Evolutionary conservation across 169 alveolate genomes (phyloP).

Genomic region (Plasmodium blacklocki): DNA sequence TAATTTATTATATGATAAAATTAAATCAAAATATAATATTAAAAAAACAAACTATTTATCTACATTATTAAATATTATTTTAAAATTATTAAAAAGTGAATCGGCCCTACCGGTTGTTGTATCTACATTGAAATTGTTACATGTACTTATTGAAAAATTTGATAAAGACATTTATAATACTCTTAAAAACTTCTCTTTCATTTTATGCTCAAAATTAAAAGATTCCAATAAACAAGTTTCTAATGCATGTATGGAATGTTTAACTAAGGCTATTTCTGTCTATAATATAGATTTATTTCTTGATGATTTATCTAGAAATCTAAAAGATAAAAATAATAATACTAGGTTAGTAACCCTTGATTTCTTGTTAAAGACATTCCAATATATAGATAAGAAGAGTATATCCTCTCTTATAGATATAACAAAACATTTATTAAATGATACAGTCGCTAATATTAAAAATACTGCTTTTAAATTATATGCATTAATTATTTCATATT

Average conservation of each 20-base stretch:
- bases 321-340: slow-evolving; percentile 74
- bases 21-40: slow-evolving; percentile 42
- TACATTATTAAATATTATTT: slow-evolving; percentile 49
- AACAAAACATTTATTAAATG: slow-evolving; percentile 68
- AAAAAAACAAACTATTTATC: slow-evolving; percentile 50
- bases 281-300: slow-evolving; percentile 48
- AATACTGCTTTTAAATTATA: slow-evolving; percentile 40
- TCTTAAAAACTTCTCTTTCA: slow-evolving; percentile 27
- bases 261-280: slow-evolving; percentile 35
- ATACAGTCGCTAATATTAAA: slow-evolving; percentile 66
- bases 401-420: slow-evolving; percentile 23
- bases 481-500: slow-evolving; percentile 27
- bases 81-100: slow-evolving; percentile 55
- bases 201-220: slow-evolving; percentile 59
- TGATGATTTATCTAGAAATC: slow-evolving; percentile 64
- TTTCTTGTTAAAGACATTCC: slow-evolving; percentile 40
- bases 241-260: slow-evolving; percentile 75
- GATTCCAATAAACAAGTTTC: slow-evolving; percentile 76
- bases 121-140: slow-evolving; percentile 42
- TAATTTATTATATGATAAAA: slow-evolving; percentile 51
- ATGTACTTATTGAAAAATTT: slow-evolving; percentile 55
- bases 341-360: slow-evolving; percentile 59
- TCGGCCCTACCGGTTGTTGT: slow-evolving; percentile 74
- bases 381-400: slow-evolving; percentile 38
- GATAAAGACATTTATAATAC: slow-evolving; percentile 65